phyloP scores from a whole-genome alignment of 495 filamentous ascomycete genomes.

The Daldinia childiae region DNA sequence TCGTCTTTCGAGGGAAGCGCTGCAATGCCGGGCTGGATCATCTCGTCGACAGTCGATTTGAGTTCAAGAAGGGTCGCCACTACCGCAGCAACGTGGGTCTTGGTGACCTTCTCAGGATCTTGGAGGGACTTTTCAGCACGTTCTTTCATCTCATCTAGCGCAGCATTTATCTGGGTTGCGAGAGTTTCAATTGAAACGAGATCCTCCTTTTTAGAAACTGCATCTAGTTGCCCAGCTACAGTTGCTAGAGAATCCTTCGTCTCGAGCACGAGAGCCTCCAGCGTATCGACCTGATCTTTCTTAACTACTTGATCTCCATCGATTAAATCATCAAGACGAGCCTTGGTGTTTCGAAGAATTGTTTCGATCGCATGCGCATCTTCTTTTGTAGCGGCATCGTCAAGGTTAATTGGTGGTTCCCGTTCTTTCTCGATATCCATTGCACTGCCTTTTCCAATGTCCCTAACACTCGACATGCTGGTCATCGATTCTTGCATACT shows the following conservation, averaged over 20 bases:
- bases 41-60: slow-evolving; percentile 76
- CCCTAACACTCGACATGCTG: slow-evolving; percentile 38
- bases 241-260: slow-evolving; percentile 74
- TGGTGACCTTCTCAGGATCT: slow-evolving; percentile 72
- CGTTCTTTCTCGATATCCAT: slow-evolving; percentile 14
- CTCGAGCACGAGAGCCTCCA: slow-evolving; percentile 76
- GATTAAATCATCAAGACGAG: slow-evolving; percentile 78
- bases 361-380: slow-evolving; percentile 91
- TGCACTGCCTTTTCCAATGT: neutral
- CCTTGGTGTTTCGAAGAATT: slow-evolving; percentile 83
- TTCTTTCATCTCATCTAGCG: slow-evolving; percentile 81
- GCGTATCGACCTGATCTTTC: slow-evolving; percentile 77
- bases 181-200: slow-evolving; percentile 77
- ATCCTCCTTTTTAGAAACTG: slow-evolving; percentile 77
- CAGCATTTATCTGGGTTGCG: slow-evolving; percentile 75
- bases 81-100: slow-evolving; percentile 80
- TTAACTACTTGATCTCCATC: slow-evolving; percentile 70
- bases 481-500: slow-evolving; percentile 52
- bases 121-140: slow-evolving; percentile 69
- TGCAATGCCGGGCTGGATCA: slow-evolving; percentile 71
- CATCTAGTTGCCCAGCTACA: slow-evolving; percentile 66
- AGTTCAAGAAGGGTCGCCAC: slow-evolving; percentile 82
- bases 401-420: slow-evolving; percentile 45
- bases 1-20: slow-evolving; percentile 72
- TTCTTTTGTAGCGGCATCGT: slow-evolving; percentile 66